phyloP scores from a whole-genome alignment of 768 basidiomycete species.

The Pholiota molesta region DNA sequence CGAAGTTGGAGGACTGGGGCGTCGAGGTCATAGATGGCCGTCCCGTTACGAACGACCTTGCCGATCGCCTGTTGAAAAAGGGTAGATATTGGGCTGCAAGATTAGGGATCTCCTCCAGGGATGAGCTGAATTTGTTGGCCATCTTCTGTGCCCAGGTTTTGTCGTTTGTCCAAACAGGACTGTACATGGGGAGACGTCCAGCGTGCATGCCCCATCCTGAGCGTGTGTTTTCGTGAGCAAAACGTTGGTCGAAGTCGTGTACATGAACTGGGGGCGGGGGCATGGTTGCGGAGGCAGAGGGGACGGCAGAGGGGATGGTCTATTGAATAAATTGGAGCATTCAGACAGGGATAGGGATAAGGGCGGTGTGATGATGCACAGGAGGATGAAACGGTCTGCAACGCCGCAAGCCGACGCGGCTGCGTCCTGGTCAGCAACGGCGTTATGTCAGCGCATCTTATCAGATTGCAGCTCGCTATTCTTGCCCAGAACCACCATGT shows the following conservation, averaged over 20 bases:
- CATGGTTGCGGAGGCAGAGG: conserved; percentile 30
- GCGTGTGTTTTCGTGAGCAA: conserved; percentile 26
- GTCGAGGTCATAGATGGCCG: conserved; percentile 35
- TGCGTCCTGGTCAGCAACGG: conserved; percentile 4
- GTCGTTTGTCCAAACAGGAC: conserved; percentile 32
- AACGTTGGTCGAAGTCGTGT: conserved; percentile 29
- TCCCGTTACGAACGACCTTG: conserved; percentile 26
- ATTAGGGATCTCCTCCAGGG: conserved; percentile 29
- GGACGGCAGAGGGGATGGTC: neutral
- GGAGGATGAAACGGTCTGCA: neutral
- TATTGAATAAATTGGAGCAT: conserved; percentile 26
- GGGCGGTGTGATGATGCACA: neutral
- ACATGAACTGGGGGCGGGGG: conserved; percentile 24
- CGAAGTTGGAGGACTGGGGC: conserved; percentile 36
- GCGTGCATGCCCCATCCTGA: conserved; percentile 33
- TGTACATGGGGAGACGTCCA: conserved; percentile 32
- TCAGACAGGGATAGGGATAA: conserved; percentile 12
- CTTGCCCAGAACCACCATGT: conserved; percentile 3
- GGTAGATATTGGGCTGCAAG: conserved; percentile 27
- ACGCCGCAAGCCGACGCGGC: conserved; percentile 11
- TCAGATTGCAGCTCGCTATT: conserved; percentile 20
- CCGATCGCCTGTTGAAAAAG: conserved; percentile 25
- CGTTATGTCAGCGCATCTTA: conserved; percentile 24
- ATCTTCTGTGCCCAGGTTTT: conserved; percentile 34
- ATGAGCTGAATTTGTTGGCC: conserved; percentile 24